Conservation (phyloP, 78 protist species). For the Planoprotostelium fungivorum region DNA sequence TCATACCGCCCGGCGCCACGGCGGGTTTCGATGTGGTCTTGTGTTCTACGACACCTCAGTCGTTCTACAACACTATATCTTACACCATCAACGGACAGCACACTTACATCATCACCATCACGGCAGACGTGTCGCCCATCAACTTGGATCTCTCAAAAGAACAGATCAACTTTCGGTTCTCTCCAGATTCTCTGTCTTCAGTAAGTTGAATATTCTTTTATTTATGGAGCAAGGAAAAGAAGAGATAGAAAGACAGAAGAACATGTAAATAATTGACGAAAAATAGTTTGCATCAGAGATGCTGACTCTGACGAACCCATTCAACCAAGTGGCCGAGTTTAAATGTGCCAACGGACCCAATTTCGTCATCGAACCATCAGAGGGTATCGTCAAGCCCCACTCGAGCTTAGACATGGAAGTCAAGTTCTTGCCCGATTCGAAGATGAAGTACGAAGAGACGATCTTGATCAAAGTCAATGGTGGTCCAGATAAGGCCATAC, state of each 20-base stretch:
- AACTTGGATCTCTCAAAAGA: slow-evolving; percentile 4
- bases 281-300: neutral
- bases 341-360: neutral
- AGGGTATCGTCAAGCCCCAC: neutral
- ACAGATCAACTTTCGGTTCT: neutral
- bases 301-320: neutral
- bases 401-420: neutral
- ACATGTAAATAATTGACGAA: neutral
- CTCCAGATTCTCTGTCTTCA: neutral
- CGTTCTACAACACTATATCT: slow-evolving; percentile 8
- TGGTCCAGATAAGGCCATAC: slow-evolving; percentile 11
- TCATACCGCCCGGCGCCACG: slow-evolving; percentile 50
- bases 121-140: slow-evolving; percentile 44
- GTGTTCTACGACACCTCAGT: neutral
- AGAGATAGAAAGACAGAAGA: too few species aligned
- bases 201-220: neutral
- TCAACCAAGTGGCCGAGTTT: neutral
- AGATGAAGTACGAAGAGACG: neutral
- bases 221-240: neutral
- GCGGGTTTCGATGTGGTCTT: slow-evolving; percentile 60
- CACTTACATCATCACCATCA: slow-evolving; percentile 13
- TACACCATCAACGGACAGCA: slow-evolving; percentile 51
- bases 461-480: slow-evolving; percentile 11
- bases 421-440: slow-evolving; percentile 7
- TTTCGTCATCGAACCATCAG: slow-evolving; percentile 9